Evolutionary conservation across 2,329 filamentous ascomycete species (phyloP), one percentile per base, ranked within the genome.

Genomic region (Monilinia aucupariae): DNA sequence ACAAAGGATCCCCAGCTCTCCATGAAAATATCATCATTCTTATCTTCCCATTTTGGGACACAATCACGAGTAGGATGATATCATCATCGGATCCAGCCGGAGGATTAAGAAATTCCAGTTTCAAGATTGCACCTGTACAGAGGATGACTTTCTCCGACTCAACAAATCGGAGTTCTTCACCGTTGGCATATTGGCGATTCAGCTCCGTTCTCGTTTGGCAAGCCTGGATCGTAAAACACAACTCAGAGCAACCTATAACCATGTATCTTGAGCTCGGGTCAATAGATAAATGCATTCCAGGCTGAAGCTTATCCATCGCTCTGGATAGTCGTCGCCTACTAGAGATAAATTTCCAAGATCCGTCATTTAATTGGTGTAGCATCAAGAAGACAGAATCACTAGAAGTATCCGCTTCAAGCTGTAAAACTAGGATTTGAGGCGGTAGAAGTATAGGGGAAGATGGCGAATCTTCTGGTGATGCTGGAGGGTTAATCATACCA

Each of bases 81-180:
- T 87, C 86, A 61, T 86, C 80, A 12, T 85, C 81, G 65, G 92
- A 86, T 60, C 85, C 81, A 0, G 82, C 76, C 12, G 81, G 80
- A 9, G 92, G 90, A 64, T 89, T 85, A 3, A 99, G 80, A 67
- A 97, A 99, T 27, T 92, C 89, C 80, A 97, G 87, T 69, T 91
- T 89, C 69, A 93, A 81, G 62, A 97, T 90, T n/a, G 87, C 80
- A 0, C 90, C 92, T 9, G 86, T 82, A 9, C 91, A 78, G 13
- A 65, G 61, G 25, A 72, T 37, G 6, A 68, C 65, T 47, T 52
- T 64, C 53, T 73, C 67, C 0, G 73, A 75, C 64, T 80, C 80
- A 63, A 96, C 81, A 1, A 88, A 89, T 12, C 79, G 74, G 64
- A 90, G 74, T 66, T 76, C 71, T n/a, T 77, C 74, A 39, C 73